phyloP scores from a whole-genome alignment of 306 rosid genomes.

The Datisca glomerata region DNA sequence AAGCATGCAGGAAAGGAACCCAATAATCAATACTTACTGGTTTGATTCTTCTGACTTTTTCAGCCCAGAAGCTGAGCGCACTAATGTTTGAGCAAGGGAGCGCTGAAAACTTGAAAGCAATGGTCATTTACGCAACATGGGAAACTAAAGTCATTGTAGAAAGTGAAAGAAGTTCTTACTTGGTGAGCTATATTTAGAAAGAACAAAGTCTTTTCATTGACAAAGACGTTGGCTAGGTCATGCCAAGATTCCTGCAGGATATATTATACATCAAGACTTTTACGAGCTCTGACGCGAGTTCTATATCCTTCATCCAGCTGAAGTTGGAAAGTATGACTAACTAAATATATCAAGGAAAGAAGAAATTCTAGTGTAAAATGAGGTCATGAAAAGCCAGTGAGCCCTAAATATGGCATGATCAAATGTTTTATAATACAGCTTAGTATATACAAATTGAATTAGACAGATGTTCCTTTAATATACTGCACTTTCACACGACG shows the following conservation, averaged over 20 bases:
- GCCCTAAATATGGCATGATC: no score
- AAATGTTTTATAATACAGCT: no score
- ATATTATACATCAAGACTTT: no score
- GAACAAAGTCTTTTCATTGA: constrained; percentile 53
- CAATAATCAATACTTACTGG: constrained; percentile 59
- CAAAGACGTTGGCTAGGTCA: constrained; percentile 74
- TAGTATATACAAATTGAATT: no score
- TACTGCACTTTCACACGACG: no score
- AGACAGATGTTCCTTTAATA: no score
- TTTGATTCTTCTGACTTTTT: constrained; percentile 52
- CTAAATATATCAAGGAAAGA: no score
- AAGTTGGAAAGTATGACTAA: no score
- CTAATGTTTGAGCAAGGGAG: constrained; percentile 88
- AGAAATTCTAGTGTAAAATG: no score
- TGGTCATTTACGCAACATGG: constrained; percentile 14
- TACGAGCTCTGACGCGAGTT: no score
- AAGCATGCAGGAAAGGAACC: constrained; percentile 1
- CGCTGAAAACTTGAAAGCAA: constrained; percentile 38
- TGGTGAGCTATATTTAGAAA: constrained; percentile 61
- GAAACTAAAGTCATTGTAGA: not conserved
- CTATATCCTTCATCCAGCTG: no score
- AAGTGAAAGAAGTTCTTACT: constrained; percentile 30
- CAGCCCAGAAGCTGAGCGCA: constrained; percentile 76
- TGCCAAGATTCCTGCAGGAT: constrained; percentile 76
- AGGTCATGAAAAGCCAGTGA: no score